phyloP scores from a whole-genome alignment of 2,329 filamentous ascomycete species.

The Boeremia exigua region DNA sequence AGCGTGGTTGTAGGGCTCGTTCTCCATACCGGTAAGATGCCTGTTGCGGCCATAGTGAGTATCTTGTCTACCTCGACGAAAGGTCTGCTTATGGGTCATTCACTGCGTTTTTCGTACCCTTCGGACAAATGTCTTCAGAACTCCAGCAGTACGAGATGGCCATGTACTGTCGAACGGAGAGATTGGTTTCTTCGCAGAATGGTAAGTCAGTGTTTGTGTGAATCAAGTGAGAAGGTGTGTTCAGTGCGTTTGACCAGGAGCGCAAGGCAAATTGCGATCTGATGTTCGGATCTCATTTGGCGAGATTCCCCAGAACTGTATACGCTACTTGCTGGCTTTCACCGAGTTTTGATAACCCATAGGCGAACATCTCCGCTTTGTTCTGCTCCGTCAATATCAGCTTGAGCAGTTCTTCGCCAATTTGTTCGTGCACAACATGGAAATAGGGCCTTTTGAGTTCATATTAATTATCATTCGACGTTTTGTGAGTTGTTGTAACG shows the following conservation, averaged over 20 bases:
- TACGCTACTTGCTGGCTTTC: neutral
- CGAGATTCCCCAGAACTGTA: slow-evolving; percentile 10
- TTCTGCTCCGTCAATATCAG: too few relatives aligned
- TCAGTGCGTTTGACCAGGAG: slow-evolving; percentile 10
- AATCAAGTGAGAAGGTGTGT: slow-evolving; percentile 20
- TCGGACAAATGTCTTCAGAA: slow-evolving; percentile 7
- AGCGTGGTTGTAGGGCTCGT: too few relatives aligned
- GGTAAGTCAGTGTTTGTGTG: slow-evolving; percentile 9
- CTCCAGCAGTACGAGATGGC: slow-evolving; percentile 26
- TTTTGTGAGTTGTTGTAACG: too few relatives aligned
- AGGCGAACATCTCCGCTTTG: slow-evolving; percentile 14
- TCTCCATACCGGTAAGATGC: too few relatives aligned
- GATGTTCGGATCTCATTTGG: slow-evolving; percentile 5
- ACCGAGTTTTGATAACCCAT: slow-evolving; percentile 9
- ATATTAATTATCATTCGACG: too few relatives aligned
- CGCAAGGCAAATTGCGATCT: slow-evolving; percentile 7
- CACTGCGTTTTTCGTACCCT: slow-evolving; percentile 3
- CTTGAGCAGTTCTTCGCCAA: too few relatives aligned
- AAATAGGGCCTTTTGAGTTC: too few relatives aligned
- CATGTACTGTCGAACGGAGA: slow-evolving; percentile 19
- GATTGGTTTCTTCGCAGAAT: slow-evolving; percentile 16
- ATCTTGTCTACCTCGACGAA: too few relatives aligned
- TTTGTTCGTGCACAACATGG: too few relatives aligned
- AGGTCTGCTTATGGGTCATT: slow-evolving; percentile 21
- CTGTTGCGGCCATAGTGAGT: too few relatives aligned